Evolutionary conservation across 768 basidiomycete species (phyloP).

Genomic region (Russula dissimulans): DNA sequence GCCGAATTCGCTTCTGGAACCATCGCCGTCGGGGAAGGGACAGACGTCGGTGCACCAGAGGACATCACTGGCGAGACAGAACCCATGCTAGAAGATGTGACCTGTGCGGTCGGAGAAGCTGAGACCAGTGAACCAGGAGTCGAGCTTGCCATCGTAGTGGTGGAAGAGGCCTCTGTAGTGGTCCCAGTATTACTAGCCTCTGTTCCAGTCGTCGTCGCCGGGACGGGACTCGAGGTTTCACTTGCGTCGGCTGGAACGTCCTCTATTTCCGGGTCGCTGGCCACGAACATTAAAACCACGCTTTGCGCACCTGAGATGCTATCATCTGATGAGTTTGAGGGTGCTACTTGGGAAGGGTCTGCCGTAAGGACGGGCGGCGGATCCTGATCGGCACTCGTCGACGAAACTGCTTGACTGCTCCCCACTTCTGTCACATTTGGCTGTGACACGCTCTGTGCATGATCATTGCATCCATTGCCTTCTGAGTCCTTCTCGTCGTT

Average conservation of each 20-base stretch:
- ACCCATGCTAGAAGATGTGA: not conserved
- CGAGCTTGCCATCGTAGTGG: not conserved
- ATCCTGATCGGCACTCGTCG: not conserved
- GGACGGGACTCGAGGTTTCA: not conserved
- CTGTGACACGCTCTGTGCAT: constrained; percentile 7
- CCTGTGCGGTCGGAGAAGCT: not conserved
- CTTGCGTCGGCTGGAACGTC: not conserved
- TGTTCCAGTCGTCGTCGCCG: constrained; percentile 7
- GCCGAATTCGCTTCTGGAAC: not conserved
- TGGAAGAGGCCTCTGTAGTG: not conserved
- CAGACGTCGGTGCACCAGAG: not conserved
- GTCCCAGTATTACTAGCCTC: not conserved
- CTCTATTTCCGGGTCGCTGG: constrained; percentile 28
- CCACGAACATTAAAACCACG: constrained; percentile 47
- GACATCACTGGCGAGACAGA: not conserved
- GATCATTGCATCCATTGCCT: constrained; percentile 14
- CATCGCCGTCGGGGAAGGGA: not conserved
- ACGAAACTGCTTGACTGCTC: not conserved
- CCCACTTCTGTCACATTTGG: constrained; percentile 10
- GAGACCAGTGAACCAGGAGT: not conserved
- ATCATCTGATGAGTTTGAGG: constrained; percentile 16
- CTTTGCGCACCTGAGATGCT: constrained; percentile 27
- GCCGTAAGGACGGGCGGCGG: not conserved
- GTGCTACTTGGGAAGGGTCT: not conserved
- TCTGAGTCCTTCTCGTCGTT: constrained; percentile 23